These are phyloP conservation scores for Calonectria crousiana DNA, from an alignment of 2,329 filamentous ascomycete species.

Conservation along the genomic window DNA sequence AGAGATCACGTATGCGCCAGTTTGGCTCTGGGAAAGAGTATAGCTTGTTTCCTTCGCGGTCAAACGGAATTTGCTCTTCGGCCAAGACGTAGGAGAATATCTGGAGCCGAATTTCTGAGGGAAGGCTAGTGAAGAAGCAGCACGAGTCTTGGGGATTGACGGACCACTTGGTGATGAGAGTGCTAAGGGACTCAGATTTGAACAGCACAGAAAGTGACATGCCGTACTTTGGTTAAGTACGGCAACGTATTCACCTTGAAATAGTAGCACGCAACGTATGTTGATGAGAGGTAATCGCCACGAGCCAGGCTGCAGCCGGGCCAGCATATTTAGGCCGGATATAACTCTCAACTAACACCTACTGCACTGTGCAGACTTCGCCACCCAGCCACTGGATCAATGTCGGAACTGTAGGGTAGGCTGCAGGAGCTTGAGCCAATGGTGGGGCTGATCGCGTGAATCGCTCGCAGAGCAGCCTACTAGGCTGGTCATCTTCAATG, in stretches of 20 bases:
- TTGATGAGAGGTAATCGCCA: neutral
- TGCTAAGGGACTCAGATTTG: constrained; percentile 22
- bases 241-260: neutral
- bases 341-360: neutral
- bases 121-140: constrained; percentile 9
- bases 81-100: constrained; percentile 21
- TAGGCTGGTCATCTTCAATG: constrained; percentile 2
- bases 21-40: neutral
- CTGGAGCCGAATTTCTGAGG: constrained; percentile 15
- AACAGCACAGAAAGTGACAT: neutral
- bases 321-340: neutral
- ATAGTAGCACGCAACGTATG: neutral
- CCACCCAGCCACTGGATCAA: neutral
- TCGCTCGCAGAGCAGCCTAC: constrained; percentile 17
- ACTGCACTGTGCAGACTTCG: neutral
- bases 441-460: constrained; percentile 23
- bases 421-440: constrained; percentile 18
- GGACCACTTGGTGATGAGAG: neutral
- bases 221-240: neutral
- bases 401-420: neutral
- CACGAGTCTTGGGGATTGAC: constrained; percentile 18
- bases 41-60: neutral
- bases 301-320: neutral
- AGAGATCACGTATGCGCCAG: constrained; percentile 16
- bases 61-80: constrained; percentile 14